Evolutionary conservation across 2,329 filamentous ascomycete species (phyloP).

Genomic region (Akanthomyces uredinophilus): DNA sequence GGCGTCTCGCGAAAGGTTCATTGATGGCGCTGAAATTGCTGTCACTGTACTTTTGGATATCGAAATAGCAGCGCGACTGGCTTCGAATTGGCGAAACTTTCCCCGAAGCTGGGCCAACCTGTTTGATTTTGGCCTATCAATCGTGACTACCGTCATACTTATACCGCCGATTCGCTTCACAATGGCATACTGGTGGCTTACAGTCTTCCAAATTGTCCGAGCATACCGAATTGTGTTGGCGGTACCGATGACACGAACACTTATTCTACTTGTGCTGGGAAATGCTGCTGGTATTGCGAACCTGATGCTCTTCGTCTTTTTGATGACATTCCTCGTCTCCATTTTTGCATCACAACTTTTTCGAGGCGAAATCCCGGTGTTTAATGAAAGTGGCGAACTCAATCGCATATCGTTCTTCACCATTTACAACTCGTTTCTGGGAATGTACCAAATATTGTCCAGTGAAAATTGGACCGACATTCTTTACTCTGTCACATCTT

Average conservation of each 20-base stretch:
- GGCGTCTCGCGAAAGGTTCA: constrained; percentile 52
- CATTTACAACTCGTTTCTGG: constrained; percentile 92
- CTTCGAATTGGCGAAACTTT: constrained; percentile 75
- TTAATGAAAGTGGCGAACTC: constrained; percentile 55
- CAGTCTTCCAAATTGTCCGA: constrained; percentile 86
- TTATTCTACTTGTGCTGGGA: constrained; percentile 83
- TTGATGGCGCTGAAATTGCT: constrained; percentile 65
- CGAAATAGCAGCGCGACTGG: constrained; percentile 77
- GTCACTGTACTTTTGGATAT: constrained; percentile 74
- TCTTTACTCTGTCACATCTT: constrained; percentile 74
- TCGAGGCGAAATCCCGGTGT: constrained; percentile 70
- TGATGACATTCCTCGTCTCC: constrained; percentile 88
- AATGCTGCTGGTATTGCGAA: constrained; percentile 91
- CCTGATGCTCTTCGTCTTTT: constrained; percentile 90
- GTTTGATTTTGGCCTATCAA: constrained; percentile 72
- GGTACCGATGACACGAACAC: constrained; percentile 76
- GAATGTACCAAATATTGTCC: constrained; percentile 95
- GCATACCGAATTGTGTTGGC: constrained; percentile 89
- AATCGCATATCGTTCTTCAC: constrained; percentile 75
- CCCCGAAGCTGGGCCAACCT: constrained; percentile 68
- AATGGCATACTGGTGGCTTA: constrained; percentile 80
- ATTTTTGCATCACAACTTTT: constrained; percentile 94
- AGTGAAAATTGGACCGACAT: constrained; percentile 94
- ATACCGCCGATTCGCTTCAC: constrained; percentile 73
- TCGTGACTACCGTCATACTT: constrained; percentile 80